Conservation (phyloP, 2,329 filamentous ascomycete species). For the Botryosphaeria agaves region DNA sequence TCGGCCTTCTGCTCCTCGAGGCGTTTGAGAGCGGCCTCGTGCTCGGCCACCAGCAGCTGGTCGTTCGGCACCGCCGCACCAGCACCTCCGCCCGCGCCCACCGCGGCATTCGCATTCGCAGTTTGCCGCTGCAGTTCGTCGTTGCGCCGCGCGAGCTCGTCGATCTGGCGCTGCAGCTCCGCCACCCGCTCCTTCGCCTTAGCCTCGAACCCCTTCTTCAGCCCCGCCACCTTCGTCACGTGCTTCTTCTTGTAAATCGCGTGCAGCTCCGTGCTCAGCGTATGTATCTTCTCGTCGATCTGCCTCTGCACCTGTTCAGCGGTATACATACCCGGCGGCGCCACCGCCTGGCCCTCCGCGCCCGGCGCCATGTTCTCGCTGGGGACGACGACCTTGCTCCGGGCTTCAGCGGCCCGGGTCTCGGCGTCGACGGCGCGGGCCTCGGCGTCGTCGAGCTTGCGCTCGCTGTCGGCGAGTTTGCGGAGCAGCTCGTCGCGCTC, state of each 20-base stretch:
- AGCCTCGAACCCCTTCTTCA: slow-evolving; percentile 67
- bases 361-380: slow-evolving; percentile 10
- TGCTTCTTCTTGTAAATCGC: slow-evolving; percentile 93
- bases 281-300: slow-evolving; percentile 78
- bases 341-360: neutral
- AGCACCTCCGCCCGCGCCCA: neutral
- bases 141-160: slow-evolving; percentile 54
- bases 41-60: too few species aligned
- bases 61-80: slow-evolving; percentile 3
- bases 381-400: slow-evolving; percentile 58
- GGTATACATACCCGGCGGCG: neutral
- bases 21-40: slow-evolving; percentile 27
- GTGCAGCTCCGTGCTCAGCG: slow-evolving; percentile 61
- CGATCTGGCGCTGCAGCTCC: slow-evolving; percentile 57
- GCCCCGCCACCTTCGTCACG: slow-evolving; percentile 81
- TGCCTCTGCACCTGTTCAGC: slow-evolving; percentile 35
- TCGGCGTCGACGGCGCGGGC: slow-evolving; percentile 56
- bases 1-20: slow-evolving; percentile 49
- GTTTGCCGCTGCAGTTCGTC: slow-evolving; percentile 50
- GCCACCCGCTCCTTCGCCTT: slow-evolving; percentile 79
- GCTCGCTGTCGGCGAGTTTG: slow-evolving; percentile 61
- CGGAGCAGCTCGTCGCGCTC: slow-evolving; percentile 65
- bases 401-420: slow-evolving; percentile 25
- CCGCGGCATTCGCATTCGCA: slow-evolving; percentile 32
- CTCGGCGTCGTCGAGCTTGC: slow-evolving; percentile 55